A percentile compares a stretch with the other conserved stretches of the same genome.
These are phyloP conservation scores for Lanmaoa pseudosensibilis DNA, from an alignment of 768 basidiomycete genomes.

Conservation along the genomic window DNA sequence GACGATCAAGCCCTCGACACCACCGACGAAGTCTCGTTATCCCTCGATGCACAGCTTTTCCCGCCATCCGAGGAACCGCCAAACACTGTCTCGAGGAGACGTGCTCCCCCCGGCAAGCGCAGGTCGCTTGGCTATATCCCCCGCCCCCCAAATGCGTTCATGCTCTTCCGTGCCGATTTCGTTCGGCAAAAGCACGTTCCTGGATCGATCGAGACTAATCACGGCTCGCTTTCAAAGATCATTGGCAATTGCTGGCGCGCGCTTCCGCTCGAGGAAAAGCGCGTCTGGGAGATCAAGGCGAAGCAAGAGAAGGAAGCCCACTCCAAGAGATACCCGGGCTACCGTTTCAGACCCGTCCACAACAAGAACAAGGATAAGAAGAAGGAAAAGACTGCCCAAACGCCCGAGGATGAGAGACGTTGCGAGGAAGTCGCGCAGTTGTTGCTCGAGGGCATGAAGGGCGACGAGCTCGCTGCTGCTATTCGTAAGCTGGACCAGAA, in stretches of 20 bases:
- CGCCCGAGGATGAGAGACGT: slow-evolving; percentile 32
- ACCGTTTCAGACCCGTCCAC: slow-evolving; percentile 45
- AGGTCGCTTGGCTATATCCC: slow-evolving; percentile 49
- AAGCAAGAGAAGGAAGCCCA: slow-evolving; percentile 75
- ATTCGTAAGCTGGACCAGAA: slow-evolving; percentile 51
- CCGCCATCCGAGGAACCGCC: slow-evolving; percentile 50
- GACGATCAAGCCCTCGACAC: slow-evolving; percentile 28
- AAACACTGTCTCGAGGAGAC: slow-evolving; percentile 42
- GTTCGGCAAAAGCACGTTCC: slow-evolving; percentile 48
- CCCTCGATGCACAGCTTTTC: slow-evolving; percentile 46
- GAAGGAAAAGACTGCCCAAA: slow-evolving; percentile 26
- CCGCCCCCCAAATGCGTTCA: slow-evolving; percentile 35
- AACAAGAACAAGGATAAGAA: slow-evolving; percentile 49
- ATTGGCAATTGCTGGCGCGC: slow-evolving; percentile 63
- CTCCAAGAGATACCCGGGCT: slow-evolving; percentile 67
- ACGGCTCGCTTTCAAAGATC: slow-evolving; percentile 50
- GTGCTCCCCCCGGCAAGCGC: slow-evolving; percentile 61
- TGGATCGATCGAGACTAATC: slow-evolving; percentile 50
- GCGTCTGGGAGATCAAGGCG: slow-evolving; percentile 70
- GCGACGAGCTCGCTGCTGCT: slow-evolving; percentile 62
- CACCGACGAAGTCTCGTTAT: slow-evolving; percentile 30
- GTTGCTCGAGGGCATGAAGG: slow-evolving; percentile 68
- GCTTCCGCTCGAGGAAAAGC: slow-evolving; percentile 69
- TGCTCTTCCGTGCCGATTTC: slow-evolving; percentile 39
- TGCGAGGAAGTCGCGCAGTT: slow-evolving; percentile 60